Evolutionary conservation across 2,329 filamentous ascomycete species (phyloP).

Genomic region (Penicillium sp.): DNA sequence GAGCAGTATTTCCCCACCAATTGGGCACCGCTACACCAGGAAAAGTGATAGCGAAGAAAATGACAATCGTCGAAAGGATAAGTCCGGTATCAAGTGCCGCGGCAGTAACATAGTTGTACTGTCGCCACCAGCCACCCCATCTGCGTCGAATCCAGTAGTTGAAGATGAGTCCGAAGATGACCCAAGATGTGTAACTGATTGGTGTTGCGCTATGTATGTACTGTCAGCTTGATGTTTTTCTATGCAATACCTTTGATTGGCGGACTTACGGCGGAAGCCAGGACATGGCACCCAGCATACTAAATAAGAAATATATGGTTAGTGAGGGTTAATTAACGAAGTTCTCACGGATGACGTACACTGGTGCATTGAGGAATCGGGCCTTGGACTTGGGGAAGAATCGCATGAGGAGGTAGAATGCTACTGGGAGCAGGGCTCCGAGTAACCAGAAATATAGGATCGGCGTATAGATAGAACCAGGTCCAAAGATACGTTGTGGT

Average conservation of each 20-base stretch:
- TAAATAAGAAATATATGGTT: constrained; percentile 5
- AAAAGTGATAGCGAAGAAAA: constrained; percentile 67
- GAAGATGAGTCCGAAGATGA: constrained; percentile 49
- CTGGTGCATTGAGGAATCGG: constrained; percentile 64
- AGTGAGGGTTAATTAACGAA: not conserved
- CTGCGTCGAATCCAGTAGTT: constrained; percentile 36
- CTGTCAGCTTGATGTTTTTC: not conserved
- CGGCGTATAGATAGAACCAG: constrained; percentile 59
- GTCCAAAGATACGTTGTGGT: constrained; percentile 64
- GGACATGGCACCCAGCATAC: constrained; percentile 28
- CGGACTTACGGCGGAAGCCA: constrained; percentile 51
- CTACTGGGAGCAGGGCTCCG: constrained; percentile 59
- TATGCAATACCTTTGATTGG: not conserved
- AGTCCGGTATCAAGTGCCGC: constrained; percentile 53
- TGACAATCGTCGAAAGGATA: constrained; percentile 62
- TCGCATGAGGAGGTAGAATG: constrained; percentile 59
- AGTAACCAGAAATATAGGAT: constrained; percentile 70
- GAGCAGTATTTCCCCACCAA: constrained; percentile 58
- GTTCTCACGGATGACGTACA: constrained; percentile 14
- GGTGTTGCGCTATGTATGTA: constrained; percentile 51
- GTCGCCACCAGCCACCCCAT: constrained; percentile 40
- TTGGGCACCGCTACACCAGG: constrained; percentile 54
- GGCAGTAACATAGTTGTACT: constrained; percentile 43
- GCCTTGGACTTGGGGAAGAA: constrained; percentile 60
- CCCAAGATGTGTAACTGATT: constrained; percentile 68